Evolutionary conservation across 306 rosid genomes (phyloP).

Genomic region (Abrus pulchellus): DNA sequence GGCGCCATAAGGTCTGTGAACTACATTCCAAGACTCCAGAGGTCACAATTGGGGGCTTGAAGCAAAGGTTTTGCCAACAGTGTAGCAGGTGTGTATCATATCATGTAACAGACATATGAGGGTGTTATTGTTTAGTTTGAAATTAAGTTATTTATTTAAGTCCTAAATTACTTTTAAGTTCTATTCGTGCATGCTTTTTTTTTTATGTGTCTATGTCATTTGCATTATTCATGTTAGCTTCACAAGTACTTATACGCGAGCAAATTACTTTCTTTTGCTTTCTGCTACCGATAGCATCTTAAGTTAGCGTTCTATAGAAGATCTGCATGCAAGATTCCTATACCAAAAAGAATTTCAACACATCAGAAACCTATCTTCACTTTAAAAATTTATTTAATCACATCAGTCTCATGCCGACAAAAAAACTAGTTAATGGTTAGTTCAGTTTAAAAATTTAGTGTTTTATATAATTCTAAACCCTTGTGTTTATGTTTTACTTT

Average conservation of each 20-base stretch:
- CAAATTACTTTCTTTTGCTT: constrained; percentile 38
- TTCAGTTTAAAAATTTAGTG: neutral
- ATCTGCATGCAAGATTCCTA: neutral
- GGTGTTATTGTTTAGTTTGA: constrained; percentile 3
- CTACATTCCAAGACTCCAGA: constrained; percentile 80
- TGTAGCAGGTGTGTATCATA: constrained; percentile 59
- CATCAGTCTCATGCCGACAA: neutral
- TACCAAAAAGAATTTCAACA: constrained; percentile 36
- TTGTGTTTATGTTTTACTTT: neutral
- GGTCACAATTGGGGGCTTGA: constrained; percentile 67
- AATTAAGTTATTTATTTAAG: neutral
- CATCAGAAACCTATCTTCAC: neutral
- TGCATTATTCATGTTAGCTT: constrained; percentile 50
- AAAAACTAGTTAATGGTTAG: neutral
- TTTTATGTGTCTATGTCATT: constrained; percentile 8
- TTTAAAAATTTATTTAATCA: neutral
- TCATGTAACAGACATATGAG: neutral
- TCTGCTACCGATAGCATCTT: constrained; percentile 43
- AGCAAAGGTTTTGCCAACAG: constrained; percentile 69
- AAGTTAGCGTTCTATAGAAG: constrained; percentile 32
- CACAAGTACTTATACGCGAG: constrained; percentile 19
- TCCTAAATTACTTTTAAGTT: constrained; percentile 31
- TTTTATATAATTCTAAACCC: neutral
- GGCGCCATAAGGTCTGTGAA: constrained; percentile 86
- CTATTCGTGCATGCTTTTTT: constrained; percentile 15